Evolutionary conservation across 108 stramenopile species (phyloP).

Genomic region (Parmales sp.): DNA sequence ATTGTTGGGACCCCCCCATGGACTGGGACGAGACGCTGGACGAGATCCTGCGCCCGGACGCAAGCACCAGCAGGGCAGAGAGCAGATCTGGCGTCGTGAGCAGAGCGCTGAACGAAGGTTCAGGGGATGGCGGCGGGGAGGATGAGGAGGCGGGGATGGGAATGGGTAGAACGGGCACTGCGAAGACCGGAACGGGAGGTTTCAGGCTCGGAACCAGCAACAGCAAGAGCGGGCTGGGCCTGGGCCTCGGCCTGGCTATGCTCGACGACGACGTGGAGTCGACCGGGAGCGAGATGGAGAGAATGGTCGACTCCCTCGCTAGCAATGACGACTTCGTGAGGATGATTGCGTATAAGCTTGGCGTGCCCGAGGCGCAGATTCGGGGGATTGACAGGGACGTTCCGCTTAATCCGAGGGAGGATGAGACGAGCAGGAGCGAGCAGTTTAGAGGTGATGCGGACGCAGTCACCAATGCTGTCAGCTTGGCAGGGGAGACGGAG

Average conservation of each 20-base stretch:
- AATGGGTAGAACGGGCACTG: neutral
- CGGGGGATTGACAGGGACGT: constrained; percentile 12
- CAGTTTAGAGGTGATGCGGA: neutral
- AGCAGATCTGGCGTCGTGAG: neutral
- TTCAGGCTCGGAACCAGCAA: neutral
- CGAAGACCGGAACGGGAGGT: neutral
- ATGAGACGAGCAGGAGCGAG: neutral
- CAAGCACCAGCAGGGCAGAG: neutral
- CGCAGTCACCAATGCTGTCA: neutral
- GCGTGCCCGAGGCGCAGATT: constrained; percentile 25
- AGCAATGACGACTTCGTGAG: constrained; percentile 27
- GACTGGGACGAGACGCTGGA: constrained; percentile 4
- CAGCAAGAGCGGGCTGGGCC: neutral
- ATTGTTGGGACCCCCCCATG: constrained; percentile 2
- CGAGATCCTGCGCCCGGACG: neutral
- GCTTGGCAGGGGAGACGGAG: neutral
- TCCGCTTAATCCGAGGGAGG: constrained; percentile 1
- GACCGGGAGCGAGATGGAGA: constrained; percentile 20
- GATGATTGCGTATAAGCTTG: constrained; percentile 27
- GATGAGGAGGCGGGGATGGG: neutral
- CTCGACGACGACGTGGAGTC: constrained; percentile 5
- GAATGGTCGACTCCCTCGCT: constrained; percentile 22
- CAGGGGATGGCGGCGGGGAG: neutral
- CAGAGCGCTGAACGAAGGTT: neutral
- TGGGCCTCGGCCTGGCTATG: too few species aligned